Evolutionary conservation across 805 yeast species (phyloP), one percentile per base, ranked within the genome.

Genomic region (Lipomyces yamadae): DNA sequence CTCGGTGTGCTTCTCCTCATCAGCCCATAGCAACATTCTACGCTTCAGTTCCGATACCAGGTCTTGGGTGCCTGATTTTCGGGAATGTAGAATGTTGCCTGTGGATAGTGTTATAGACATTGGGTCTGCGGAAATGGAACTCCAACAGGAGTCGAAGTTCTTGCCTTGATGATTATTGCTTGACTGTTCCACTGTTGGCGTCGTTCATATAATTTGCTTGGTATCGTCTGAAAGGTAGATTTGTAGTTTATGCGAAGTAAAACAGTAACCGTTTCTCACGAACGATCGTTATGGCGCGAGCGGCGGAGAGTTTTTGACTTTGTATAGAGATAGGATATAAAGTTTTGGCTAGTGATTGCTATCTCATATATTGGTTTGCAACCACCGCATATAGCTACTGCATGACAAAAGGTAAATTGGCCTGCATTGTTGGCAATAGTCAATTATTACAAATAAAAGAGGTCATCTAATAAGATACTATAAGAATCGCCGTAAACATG

Each of bases 61-160:
- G 33, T 67, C 68, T 13, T 50, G 37, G 24, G 63, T 18, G 57
- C 58, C 61, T 13, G 58, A 58, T 52, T 66, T 57, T 29, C 64
- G 62, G 48, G 55, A 24, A 33, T 67, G 71, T 62, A 64, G 37
- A 29, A 67, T 59, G 58, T 68, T 68, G 11, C 71, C 71, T 3
- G 71, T 68, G 15, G 70, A 58, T 13, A 68, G 61, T 45, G 52
- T 62, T 18, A 68, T 53, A 10, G 63, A 55, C 70, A 67, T 67
- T 78, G 24, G n/a, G 7, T n/a, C 8, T n/a, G 24, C n/a, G 24
- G 48, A 15, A 15, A 42, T 15, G 48, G 18, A 18, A 42, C 48
- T 10, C 48, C 18, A 4, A 42, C 5, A 24, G 29, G 18, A 42
- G 15, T 37, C 39, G 39, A 13, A 13, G 15, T 37, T 18, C 24